phyloP scores from a whole-genome alignment of 345 rosid species.

The Arabis hirsuta region DNA sequence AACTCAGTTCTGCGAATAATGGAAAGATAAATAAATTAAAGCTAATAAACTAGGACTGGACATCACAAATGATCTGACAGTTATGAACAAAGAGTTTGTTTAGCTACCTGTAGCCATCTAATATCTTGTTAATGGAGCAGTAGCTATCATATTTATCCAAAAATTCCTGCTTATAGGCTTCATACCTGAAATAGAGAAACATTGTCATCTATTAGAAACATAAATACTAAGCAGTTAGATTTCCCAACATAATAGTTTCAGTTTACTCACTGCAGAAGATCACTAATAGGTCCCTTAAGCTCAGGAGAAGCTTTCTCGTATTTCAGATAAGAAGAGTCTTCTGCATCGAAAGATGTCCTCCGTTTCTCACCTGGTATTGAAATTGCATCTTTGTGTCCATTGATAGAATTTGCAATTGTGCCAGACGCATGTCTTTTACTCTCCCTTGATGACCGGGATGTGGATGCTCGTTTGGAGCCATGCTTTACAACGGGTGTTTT shows the following conservation, averaged over 20 bases:
- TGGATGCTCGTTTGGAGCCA: conserved; percentile 60
- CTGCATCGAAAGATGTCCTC: conserved; percentile 67
- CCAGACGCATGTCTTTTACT: conserved; percentile 52
- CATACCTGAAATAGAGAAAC: conserved; percentile 59
- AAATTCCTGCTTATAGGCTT: conserved; percentile 79
- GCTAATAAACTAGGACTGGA: background rate
- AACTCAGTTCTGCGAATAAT: conserved; percentile 61
- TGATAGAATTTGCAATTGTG: conserved; percentile 40
- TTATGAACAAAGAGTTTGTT: conserved; percentile 15
- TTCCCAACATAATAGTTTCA: conserved; percentile 20
- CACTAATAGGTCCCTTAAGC: conserved; percentile 74
- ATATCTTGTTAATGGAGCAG: conserved; percentile 67
- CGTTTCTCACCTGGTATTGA: conserved; percentile 51
- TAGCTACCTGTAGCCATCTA: conserved; percentile 77
- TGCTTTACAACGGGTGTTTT: conserved; percentile 49
- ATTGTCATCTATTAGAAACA: conserved; percentile 8
- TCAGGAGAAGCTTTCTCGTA: conserved; percentile 85
- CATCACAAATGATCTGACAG: conserved; percentile 23
- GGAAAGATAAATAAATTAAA: conserved; percentile 10
- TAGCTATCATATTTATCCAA: conserved; percentile 78
- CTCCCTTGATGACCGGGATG: conserved; percentile 55
- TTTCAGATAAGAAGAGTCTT: conserved; percentile 64
- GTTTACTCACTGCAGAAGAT: conserved; percentile 74
- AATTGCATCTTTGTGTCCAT: conserved; percentile 56
- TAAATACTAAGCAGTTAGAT: conserved; percentile 3